Percentiles rank a stretch among this genome's conserved stretches.
These are phyloP conservation scores for Penstemon eatonii DNA, from an alignment of 257 asterid genomes.

Conservation along the genomic window DNA sequence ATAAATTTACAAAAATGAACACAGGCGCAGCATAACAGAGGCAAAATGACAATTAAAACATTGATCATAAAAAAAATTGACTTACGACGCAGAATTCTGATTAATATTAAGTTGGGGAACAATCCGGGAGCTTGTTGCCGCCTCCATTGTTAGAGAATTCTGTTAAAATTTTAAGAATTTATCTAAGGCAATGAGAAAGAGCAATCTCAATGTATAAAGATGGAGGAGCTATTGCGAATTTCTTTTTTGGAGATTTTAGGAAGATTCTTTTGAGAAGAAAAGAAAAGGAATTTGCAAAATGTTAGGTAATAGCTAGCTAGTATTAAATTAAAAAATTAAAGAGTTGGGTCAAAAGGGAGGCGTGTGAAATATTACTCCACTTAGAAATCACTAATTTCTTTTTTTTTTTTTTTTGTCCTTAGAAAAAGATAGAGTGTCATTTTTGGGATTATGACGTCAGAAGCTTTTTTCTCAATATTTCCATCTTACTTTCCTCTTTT, in stretches of 20 bases:
- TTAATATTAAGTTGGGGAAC: slow-evolving; percentile 38
- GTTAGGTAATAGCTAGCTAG: background rate
- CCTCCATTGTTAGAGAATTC: slow-evolving; percentile 50
- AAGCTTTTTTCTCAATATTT: no score
- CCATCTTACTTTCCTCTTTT: no score
- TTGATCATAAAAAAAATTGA: background rate
- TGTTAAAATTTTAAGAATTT: background rate
- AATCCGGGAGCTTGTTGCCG: slow-evolving; percentile 47
- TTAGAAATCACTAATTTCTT: no score
- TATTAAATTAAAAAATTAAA: slow-evolving; percentile 10
- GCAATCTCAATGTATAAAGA: slow-evolving; percentile 15
- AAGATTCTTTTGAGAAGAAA: background rate
- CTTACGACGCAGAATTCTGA: slow-evolving; percentile 49
- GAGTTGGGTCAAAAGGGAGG: slow-evolving; percentile 35
- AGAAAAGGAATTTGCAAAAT: slow-evolving; percentile 9
- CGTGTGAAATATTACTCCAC: slow-evolving; percentile 21
- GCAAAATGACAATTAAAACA: no score
- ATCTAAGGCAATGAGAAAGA: background rate
- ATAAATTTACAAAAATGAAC: background rate
- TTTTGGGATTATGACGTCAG: no score
- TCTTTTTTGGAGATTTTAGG: background rate
- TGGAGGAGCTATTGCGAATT: slow-evolving; percentile 5
- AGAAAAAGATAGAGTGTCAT: no score
- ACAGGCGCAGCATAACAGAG: background rate
- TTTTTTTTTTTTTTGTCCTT: no score